Evolutionary conservation across 805 yeast species (phyloP).

Genomic region (Kuraishia capsulata): DNA sequence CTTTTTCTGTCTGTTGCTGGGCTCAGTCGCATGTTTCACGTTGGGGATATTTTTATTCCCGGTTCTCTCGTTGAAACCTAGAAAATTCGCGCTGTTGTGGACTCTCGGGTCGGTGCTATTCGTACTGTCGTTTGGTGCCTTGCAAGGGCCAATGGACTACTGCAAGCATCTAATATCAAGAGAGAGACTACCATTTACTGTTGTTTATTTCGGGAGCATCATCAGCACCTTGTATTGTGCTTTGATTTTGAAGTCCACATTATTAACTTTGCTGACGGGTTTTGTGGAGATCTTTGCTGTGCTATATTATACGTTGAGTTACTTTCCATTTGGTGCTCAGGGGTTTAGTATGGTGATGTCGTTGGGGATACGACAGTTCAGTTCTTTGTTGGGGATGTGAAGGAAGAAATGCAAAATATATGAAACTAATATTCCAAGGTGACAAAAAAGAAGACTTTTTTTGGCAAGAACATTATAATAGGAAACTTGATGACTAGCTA

Average conservation of each 20-base stretch:
- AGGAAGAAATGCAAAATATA: too few species aligned
- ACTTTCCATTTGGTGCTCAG: conserved; percentile 92
- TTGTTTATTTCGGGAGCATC: conserved; percentile 75
- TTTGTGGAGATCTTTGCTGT: conserved; percentile 76
- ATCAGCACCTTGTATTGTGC: conserved; percentile 72
- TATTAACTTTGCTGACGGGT: conserved; percentile 70
- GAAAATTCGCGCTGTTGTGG: conserved; percentile 89
- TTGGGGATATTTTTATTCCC: conserved; percentile 82
- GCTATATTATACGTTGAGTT: conserved; percentile 82
- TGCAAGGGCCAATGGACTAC: conserved; percentile 89
- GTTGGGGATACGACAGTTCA: conserved; percentile 23
- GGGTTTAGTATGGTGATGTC: conserved; percentile 46
- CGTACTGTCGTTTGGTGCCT: conserved; percentile 79
- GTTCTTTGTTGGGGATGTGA: conserved; percentile 35
- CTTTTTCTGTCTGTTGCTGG: conserved; percentile 67
- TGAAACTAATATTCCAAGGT: not conserved
- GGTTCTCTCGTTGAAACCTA: conserved; percentile 77
- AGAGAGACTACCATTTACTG: conserved; percentile 71
- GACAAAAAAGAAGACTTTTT: not conserved
- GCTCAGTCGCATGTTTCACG: conserved; percentile 73
- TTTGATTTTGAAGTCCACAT: conserved; percentile 57
- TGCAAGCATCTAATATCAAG: conserved; percentile 62
- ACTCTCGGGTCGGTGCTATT: conserved; percentile 83
- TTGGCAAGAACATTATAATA: not conserved
- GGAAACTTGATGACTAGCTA: not conserved